A percentile compares a stretch with the other conserved stretches of the same genome.
Evolutionary conservation across 163 green algal genomes (phyloP).

Genomic region (Scenedesmus sp.): DNA sequence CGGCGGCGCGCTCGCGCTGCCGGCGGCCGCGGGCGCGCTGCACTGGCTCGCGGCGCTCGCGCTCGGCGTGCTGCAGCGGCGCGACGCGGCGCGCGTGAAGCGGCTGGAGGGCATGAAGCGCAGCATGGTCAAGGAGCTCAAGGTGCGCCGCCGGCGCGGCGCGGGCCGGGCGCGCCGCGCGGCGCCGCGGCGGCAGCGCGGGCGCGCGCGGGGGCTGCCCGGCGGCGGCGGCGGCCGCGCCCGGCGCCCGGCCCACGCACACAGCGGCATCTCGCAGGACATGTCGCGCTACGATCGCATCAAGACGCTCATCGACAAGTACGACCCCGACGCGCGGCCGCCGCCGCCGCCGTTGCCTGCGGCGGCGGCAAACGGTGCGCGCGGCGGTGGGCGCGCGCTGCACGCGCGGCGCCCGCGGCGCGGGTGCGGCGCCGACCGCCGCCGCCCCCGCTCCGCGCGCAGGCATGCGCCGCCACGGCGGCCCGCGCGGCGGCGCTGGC

Average conservation of each 20-base stretch:
- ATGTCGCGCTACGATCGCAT: conserved; percentile 57
- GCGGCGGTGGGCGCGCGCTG: neutral
- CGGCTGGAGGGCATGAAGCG: conserved; percentile 50
- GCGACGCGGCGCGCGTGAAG: conserved; percentile 45
- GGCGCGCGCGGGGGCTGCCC: neutral
- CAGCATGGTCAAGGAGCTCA: conserved; percentile 62
- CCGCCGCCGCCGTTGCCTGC: neutral
- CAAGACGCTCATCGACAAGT: conserved; percentile 61
- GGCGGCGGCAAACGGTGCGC: too few species aligned
- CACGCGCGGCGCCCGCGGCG: neutral
- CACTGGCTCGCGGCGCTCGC: conserved; percentile 36
- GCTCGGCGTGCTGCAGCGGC: conserved; percentile 34
- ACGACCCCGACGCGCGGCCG: conserved; percentile 53
- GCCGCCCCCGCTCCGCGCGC: too few species aligned
- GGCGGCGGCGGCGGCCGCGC: neutral
- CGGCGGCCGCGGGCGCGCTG: neutral
- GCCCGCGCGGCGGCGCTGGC: too few species aligned
- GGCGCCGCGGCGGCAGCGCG: too few species aligned
- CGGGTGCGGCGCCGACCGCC: neutral
- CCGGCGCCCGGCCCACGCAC: neutral
- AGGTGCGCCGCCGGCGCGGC: conserved; percentile 37
- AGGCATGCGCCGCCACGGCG: too few species aligned
- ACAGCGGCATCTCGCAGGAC: conserved; percentile 49
- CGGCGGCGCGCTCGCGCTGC: conserved; percentile 25
- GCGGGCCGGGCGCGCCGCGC: too few species aligned